Percentiles rank a stretch among this genome's conserved stretches.
phyloP scores from a whole-genome alignment of 352 stramenopile species.

The Globisporangium alternatum region DNA sequence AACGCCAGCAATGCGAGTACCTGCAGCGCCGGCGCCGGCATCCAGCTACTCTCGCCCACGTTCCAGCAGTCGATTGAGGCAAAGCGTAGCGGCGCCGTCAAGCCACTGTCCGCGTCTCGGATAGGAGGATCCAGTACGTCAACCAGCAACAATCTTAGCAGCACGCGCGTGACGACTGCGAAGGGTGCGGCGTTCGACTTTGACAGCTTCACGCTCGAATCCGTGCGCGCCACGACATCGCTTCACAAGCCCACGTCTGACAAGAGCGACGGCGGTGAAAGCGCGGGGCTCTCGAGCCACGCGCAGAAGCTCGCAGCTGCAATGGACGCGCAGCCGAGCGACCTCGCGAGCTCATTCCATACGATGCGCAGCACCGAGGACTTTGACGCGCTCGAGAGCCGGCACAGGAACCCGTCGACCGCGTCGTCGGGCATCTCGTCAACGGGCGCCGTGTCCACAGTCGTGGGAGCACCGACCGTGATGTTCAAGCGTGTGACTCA shows the following conservation, averaged over 20 bases:
- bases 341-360: constrained; percentile 10
- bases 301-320: constrained; percentile 5
- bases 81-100: constrained; percentile 3
- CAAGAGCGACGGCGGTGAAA: constrained; percentile 8
- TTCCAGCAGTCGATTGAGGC: constrained; percentile 28
- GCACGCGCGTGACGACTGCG: not conserved
- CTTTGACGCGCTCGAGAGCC: constrained; percentile 25
- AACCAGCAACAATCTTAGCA: no score
- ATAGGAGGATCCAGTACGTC: not conserved
- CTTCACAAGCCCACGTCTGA: not conserved
- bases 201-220: constrained; percentile 46
- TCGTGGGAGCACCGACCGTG: not conserved
- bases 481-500: not conserved
- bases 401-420: constrained; percentile 19
- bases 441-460: not conserved
- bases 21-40: constrained; percentile 6
- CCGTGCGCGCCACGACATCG: constrained; percentile 24
- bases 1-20: not conserved
- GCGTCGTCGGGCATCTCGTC: constrained; percentile 1
- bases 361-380: constrained; percentile 37
- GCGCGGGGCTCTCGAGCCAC: not conserved
- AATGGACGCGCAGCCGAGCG: not conserved
- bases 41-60: constrained; percentile 37
- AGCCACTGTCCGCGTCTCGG: not conserved
- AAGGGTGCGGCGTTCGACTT: constrained; percentile 30